These are phyloP conservation scores for Suhomyces tanzawaensis DNA, from an alignment of 805 yeast genomes.

Conservation along the genomic window DNA sequence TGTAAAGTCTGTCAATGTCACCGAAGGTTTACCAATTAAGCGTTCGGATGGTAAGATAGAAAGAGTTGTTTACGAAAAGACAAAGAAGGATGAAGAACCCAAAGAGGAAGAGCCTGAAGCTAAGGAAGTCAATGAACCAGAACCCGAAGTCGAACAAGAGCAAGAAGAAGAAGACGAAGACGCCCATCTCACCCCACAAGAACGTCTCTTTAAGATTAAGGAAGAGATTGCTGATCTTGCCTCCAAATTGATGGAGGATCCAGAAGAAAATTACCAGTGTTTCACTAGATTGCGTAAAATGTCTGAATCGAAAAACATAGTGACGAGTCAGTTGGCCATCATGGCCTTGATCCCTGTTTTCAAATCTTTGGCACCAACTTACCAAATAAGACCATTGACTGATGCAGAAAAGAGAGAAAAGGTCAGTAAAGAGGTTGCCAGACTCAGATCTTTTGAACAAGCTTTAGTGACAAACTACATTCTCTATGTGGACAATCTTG, in stretches of 20 bases:
- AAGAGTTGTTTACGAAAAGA: slow-evolving; percentile 50
- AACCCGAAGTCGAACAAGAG: slow-evolving; percentile 14
- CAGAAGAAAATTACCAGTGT: slow-evolving; percentile 75
- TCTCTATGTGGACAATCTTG: slow-evolving; percentile 58
- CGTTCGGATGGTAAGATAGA: slow-evolving; percentile 68
- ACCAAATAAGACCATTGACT: slow-evolving; percentile 76
- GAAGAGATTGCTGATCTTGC: slow-evolving; percentile 85
- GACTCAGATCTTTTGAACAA: slow-evolving; percentile 78
- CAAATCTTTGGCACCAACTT: slow-evolving; percentile 84
- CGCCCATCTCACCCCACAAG: slow-evolving; percentile 47
- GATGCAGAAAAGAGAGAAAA: slow-evolving; percentile 80
- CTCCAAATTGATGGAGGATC: slow-evolving; percentile 75
- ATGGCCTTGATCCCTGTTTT: slow-evolving; percentile 81
- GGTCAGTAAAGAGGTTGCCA: slow-evolving; percentile 79
- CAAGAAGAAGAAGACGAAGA: slow-evolving; percentile 41
- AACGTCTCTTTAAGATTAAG: slow-evolving; percentile 58
- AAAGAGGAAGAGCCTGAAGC: slow-evolving; percentile 17
- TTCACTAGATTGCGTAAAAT: slow-evolving; percentile 67
- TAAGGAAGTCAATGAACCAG: slow-evolving; percentile 21
- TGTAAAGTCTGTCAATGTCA: slow-evolving; percentile 42
- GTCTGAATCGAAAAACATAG: slow-evolving; percentile 65
- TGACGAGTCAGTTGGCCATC: slow-evolving; percentile 67
- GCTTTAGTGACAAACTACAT: slow-evolving; percentile 66
- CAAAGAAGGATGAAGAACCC: slow-evolving; percentile 17
- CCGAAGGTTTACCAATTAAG: slow-evolving; percentile 81